Evolutionary conservation across 2,329 filamentous ascomycete genomes (phyloP).

Genomic region (Scopulariopsis brevicaulis): DNA sequence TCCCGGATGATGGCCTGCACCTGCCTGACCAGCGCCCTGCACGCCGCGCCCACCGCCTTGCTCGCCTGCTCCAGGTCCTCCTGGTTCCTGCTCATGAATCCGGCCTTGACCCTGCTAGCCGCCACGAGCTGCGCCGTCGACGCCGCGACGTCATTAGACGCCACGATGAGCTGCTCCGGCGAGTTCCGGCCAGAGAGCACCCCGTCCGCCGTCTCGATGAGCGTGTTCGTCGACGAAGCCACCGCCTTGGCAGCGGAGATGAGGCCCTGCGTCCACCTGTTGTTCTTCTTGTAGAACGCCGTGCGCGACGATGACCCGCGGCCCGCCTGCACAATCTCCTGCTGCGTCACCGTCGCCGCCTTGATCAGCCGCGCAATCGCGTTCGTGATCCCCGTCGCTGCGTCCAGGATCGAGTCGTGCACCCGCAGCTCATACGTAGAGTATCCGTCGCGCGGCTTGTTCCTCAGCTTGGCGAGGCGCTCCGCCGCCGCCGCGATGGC

Average conservation of each 20-base stretch:
- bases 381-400: conserved; percentile 84
- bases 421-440: conserved; percentile 95
- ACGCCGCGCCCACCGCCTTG: conserved; percentile 86
- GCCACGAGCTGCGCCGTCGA: conserved; percentile 95
- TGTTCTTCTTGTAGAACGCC: conserved; percentile 99
- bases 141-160: conserved; percentile 92
- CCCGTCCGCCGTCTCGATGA: conserved; percentile 96
- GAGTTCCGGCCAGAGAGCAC: conserved; percentile 87
- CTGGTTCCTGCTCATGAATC: conserved; percentile 96
- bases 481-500: conserved; percentile 89
- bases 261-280: conserved; percentile 95
- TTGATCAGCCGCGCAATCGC: conserved; percentile 93
- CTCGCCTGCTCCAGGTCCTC: conserved; percentile 82
- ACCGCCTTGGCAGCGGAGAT: conserved; percentile 97
- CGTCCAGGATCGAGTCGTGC: conserved; percentile 88
- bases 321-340: conserved; percentile 92
- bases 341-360: conserved; percentile 82
- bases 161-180: conserved; percentile 94
- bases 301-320: conserved; percentile 78
- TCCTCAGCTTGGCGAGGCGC: conserved; percentile 81
- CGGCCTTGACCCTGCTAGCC: conserved; percentile 90
- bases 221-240: conserved; percentile 80
- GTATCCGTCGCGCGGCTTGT: conserved; percentile 92
- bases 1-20: conserved; percentile 92
- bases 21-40: conserved; percentile 77